These are phyloP conservation scores for Penicillium chermesinum DNA, from an alignment of 495 filamentous ascomycete species.

Conservation along the genomic window DNA sequence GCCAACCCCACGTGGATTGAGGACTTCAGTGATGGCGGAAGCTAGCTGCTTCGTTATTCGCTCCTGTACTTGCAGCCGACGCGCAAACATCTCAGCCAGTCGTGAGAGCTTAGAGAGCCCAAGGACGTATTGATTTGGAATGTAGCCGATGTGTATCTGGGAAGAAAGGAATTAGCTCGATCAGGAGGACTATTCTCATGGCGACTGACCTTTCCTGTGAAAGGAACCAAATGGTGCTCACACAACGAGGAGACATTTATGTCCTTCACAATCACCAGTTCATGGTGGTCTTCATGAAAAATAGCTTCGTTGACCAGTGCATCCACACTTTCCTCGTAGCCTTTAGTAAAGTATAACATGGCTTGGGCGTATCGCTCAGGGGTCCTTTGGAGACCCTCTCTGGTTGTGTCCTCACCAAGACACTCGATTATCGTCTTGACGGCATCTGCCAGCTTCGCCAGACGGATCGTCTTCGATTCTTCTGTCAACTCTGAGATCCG, in stretches of 20 bases:
- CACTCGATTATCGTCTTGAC: background rate
- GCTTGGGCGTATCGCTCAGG: slow-evolving; percentile 91
- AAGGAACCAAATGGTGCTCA: slow-evolving; percentile 96
- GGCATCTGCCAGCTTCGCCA: background rate
- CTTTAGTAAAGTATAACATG: slow-evolving; percentile 96
- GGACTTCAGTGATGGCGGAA: slow-evolving; percentile 80
- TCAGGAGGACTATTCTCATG: no score
- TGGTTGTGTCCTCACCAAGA: slow-evolving; percentile 84
- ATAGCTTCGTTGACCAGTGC: slow-evolving; percentile 91
- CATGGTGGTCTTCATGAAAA: slow-evolving; percentile 93
- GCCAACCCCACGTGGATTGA: slow-evolving; percentile 83
- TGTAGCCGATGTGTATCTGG: slow-evolving; percentile 97
- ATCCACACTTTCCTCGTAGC: slow-evolving; percentile 89
- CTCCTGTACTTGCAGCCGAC: slow-evolving; percentile 90
- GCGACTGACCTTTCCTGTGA: slow-evolving; percentile 92
- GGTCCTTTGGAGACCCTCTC: slow-evolving; percentile 81
- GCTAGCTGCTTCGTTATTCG: slow-evolving; percentile 95
- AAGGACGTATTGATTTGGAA: slow-evolving; percentile 76
- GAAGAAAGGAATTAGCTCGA: no score
- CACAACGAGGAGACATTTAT: slow-evolving; percentile 93
- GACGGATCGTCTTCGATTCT: no score
- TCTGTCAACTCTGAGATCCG: no score
- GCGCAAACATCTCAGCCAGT: slow-evolving; percentile 93
- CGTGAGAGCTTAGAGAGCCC: slow-evolving; percentile 92
- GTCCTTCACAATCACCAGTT: slow-evolving; percentile 96